A percentile compares a stretch with the other conserved stretches of the same genome.
phyloP scores from a whole-genome alignment of 106 monocot species.

The Iris macrosiphon region DNA sequence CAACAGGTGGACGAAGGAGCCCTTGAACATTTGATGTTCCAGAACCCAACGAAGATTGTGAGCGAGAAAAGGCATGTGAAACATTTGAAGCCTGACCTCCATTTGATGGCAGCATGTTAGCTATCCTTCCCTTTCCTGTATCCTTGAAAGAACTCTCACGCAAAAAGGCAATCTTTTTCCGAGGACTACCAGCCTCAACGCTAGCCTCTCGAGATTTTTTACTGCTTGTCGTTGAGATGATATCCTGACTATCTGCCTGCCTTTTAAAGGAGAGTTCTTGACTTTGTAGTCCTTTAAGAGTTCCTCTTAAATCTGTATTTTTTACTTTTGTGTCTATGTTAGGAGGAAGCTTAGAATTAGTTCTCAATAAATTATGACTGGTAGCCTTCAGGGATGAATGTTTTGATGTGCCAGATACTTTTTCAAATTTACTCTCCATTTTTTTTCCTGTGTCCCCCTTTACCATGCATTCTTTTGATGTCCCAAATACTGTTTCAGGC shows the following conservation, averaged over 20 bases:
- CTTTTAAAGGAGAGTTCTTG: constrained; percentile 2
- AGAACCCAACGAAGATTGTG: constrained; percentile 12
- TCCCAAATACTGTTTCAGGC: no score
- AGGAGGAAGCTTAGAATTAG: constrained; percentile 9
- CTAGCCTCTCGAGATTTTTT: constrained; percentile 14
- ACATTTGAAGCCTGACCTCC: constrained; percentile 11
- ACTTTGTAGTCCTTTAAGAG: constrained; percentile 11
- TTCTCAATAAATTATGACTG: constrained; percentile 14
- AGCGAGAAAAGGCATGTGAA: constrained; percentile 9
- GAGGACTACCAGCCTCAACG: constrained; percentile 3
- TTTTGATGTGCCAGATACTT: constrained; percentile 15
- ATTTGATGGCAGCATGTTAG: constrained; percentile 2
- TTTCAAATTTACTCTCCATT: constrained; percentile 21
- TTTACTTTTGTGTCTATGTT: constrained; percentile 8
- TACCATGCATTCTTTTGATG: no score
- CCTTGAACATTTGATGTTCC: constrained; percentile 8
- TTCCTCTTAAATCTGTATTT: constrained; percentile 3
- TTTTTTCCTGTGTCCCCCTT: constrained; percentile 26
- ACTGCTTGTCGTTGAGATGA: constrained; percentile 17
- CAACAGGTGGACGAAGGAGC: constrained; percentile 17
- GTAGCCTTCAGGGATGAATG: constrained; percentile 16
- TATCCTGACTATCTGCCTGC: constrained; percentile 11
- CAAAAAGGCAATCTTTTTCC: constrained; percentile 5
- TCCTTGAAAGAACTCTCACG: constrained; percentile 40
- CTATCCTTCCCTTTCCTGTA: constrained; percentile 21